Percentiles rank a stretch among this genome's conserved stretches.
phyloP scores from a whole-genome alignment of 768 basidiomycete species.

The Hirschioporus abietinus region DNA sequence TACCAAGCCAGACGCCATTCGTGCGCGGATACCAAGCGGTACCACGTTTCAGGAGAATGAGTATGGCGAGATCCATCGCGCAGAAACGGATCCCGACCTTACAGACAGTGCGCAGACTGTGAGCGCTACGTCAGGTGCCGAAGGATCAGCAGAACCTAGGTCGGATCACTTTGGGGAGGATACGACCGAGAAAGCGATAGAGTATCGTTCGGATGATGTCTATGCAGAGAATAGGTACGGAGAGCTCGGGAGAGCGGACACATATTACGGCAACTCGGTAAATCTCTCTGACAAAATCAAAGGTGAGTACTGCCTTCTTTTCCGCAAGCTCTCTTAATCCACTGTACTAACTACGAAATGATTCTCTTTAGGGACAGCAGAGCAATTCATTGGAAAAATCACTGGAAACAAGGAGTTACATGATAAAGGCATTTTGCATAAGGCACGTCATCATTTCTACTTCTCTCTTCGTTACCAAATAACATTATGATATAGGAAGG shows the following conservation, averaged over 20 bases:
- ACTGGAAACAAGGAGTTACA: constrained; percentile 3
- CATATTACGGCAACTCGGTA: neutral
- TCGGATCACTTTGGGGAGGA: constrained; percentile 2
- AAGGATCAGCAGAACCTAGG: neutral
- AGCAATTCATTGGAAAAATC: constrained; percentile 4
- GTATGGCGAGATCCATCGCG: neutral
- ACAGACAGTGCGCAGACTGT: neutral
- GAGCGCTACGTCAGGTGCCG: neutral
- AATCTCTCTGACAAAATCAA: neutral
- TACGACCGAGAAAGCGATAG: neutral
- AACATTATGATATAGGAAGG: neutral
- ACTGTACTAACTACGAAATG: neutral
- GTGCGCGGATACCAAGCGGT: neutral
- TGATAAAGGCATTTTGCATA: neutral
- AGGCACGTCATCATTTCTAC: neutral
- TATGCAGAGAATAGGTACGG: neutral
- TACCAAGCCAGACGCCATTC: neutral
- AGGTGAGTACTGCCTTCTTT: neutral
- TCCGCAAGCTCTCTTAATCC: neutral
- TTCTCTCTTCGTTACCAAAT: neutral
- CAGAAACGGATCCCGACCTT: neutral
- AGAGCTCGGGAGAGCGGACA: constrained; percentile 1
- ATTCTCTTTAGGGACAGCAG: neutral
- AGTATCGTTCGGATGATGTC: neutral
- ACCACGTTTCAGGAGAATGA: neutral